Evolutionary conservation across 176 grass and related monocot genomes (phyloP), one percentile per base, ranked within the genome.

Genomic region (Hyparrhenia diplandra): DNA sequence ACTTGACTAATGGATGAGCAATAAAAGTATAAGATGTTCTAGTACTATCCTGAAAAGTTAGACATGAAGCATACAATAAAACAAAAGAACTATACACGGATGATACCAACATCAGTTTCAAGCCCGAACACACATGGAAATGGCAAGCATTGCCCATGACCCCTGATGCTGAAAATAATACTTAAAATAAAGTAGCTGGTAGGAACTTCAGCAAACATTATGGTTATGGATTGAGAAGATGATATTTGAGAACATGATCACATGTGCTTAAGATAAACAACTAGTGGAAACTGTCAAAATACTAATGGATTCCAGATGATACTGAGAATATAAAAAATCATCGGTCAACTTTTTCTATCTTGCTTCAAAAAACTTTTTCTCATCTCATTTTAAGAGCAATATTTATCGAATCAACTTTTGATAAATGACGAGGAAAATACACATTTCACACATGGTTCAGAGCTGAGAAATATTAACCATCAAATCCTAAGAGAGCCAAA

Each of bases 291-390:
- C 40, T 81, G 52, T 21, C 64, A 81, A 72, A n/a, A 51, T 30
- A 77, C 64, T 45, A 64, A 76, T 71, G 64, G 17, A 63, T 23
- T 52, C n/a, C 69, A 82, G n/a, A 87, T 61, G 39, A 69, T 36
- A 18, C 21, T 28, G 55, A 74, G 14, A 72, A 64, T 28, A 23
- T 52, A 65, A 28, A 30, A 30, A 31, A 42, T 7, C 20, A 69
- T 39, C 32, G 25, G 21, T 32, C 32, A 71, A 72, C 17, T 37
- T 65, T 74, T 34, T n/a, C n/a, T n/a, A n/a, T n/a, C n/a, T n/a
- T n/a, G n/a, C n/a, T n/a, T n/a, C n/a, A n/a, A n/a, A n/a, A n/a
- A n/a, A n/a, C n/a, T n/a, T n/a, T n/a, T n/a, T n/a, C n/a, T n/a
- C 14, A 13, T 79, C 43, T 73, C 57, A 36, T 36, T 36, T 36